These are phyloP conservation scores for Niebla homalea DNA, from an alignment of 495 filamentous ascomycete genomes.

Conservation along the genomic window DNA sequence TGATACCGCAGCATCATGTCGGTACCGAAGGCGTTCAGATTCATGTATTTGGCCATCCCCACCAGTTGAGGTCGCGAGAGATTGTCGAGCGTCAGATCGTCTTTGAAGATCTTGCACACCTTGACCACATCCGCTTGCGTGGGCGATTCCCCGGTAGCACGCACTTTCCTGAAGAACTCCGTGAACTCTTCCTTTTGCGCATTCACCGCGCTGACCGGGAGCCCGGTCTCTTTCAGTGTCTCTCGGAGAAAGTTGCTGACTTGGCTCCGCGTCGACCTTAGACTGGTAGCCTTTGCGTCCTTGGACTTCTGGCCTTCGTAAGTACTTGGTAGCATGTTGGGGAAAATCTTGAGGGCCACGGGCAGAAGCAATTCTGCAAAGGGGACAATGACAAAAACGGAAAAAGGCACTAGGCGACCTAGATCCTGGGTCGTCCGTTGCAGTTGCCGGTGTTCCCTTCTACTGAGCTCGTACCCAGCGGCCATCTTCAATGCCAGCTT, in stretches of 20 bases:
- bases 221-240: constrained; percentile 82
- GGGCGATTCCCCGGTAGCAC: constrained; percentile 78
- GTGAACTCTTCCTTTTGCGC: constrained; percentile 89
- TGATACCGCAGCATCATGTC: constrained; percentile 97
- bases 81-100: constrained; percentile 95
- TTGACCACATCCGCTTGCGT: constrained; percentile 88
- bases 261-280: constrained; percentile 83
- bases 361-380: constrained; percentile 94
- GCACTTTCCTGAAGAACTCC: constrained; percentile 96
- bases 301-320: constrained; percentile 87
- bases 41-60: constrained; percentile 97
- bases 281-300: constrained; percentile 68
- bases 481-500: constrained; percentile 93
- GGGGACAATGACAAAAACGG: constrained; percentile 90
- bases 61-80: constrained; percentile 90
- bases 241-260: constrained; percentile 83
- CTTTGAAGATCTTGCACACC: constrained; percentile 99
- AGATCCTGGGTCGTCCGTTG: constrained; percentile 88
- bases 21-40: constrained; percentile 90
- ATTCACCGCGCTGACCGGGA: constrained; percentile 73
- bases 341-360: constrained; percentile 85
- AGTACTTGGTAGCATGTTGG: constrained; percentile 90
- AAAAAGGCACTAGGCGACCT: constrained; percentile 86
- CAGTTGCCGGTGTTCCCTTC: constrained; percentile 77
- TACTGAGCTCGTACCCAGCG: constrained; percentile 88